Evolutionary conservation across 331 rosid genomes (phyloP).

Genomic region (Quercus tomentella): DNA sequence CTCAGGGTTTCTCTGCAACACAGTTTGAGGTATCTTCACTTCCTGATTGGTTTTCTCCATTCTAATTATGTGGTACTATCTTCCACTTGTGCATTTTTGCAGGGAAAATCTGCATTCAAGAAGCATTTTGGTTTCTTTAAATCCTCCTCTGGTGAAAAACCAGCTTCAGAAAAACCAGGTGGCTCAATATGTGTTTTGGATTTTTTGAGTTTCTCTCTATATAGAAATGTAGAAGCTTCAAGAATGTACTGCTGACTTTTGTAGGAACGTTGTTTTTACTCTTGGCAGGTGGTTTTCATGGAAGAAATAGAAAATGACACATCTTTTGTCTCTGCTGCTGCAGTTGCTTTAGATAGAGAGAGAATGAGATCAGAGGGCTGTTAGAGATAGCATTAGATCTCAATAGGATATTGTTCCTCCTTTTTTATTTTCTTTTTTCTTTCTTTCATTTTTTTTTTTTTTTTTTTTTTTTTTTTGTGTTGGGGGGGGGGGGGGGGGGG

Average conservation of each 20-base stretch:
- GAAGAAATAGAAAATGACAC: slow-evolving; percentile 43
- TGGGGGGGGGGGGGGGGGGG: no score
- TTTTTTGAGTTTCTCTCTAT: background rate
- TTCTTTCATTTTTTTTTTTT: background rate
- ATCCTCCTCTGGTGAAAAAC: slow-evolving; percentile 38
- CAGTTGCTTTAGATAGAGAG: slow-evolving; percentile 28
- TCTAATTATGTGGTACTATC: background rate
- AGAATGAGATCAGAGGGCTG: background rate
- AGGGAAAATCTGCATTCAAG: slow-evolving; percentile 55
- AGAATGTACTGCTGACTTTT: slow-evolving; percentile 3
- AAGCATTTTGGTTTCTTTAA: slow-evolving; percentile 51
- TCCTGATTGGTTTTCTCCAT: background rate
- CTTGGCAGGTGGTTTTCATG: slow-evolving; percentile 40
- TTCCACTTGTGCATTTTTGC: slow-evolving; percentile 7
- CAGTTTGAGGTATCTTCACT: slow-evolving; percentile 44
- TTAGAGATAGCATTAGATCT: slow-evolving; percentile 33
- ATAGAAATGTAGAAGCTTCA: background rate
- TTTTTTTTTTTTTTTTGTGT: no score
- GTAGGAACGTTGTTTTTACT: background rate
- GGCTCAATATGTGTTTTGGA: background rate
- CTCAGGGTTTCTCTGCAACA: slow-evolving; percentile 67
- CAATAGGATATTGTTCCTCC: slow-evolving; percentile 23
- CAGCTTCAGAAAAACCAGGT: slow-evolving; percentile 61
- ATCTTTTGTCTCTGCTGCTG: slow-evolving; percentile 21
- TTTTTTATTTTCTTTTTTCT: background rate